A percentile compares a stretch with the other conserved stretches of the same genome.
phyloP scores from a whole-genome alignment of 768 basidiomycete genomes.

The Boletus tylopilopsis region DNA sequence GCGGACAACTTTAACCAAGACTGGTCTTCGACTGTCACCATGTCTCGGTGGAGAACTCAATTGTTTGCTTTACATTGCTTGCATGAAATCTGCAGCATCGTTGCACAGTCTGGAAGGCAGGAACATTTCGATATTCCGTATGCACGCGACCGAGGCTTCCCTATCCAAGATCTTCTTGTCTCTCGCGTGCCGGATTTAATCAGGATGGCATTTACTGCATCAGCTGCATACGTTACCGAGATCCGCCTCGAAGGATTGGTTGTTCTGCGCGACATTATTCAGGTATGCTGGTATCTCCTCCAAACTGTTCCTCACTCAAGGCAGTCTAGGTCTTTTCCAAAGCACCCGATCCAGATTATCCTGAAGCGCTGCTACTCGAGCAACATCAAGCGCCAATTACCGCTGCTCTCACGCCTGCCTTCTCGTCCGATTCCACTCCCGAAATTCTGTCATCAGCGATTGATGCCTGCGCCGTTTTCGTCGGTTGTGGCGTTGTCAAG shows the following conservation, averaged over 20 bases:
- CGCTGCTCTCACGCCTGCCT: constrained; percentile 93
- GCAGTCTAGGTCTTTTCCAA: constrained; percentile 72
- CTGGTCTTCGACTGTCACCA: constrained; percentile 40
- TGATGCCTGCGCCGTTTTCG: constrained; percentile 90
- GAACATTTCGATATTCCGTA: constrained; percentile 82
- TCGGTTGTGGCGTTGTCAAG: constrained; percentile 92
- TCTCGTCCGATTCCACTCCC: constrained; percentile 91
- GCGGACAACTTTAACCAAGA: constrained; percentile 27
- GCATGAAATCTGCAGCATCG: constrained; percentile 80
- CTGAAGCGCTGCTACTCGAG: constrained; percentile 84
- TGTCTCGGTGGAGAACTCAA: constrained; percentile 94
- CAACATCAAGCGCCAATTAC: constrained; percentile 99
- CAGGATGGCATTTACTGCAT: constrained; percentile 97
- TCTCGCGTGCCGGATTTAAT: constrained; percentile 90
- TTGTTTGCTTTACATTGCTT: constrained; percentile 91
- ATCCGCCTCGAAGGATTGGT: constrained; percentile 89
- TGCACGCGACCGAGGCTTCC: constrained; percentile 59
- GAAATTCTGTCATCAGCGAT: constrained; percentile 93
- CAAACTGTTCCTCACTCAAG: constrained; percentile 2
- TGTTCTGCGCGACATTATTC: constrained; percentile 88
- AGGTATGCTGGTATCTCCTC: constrained; percentile 44
- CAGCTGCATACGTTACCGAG: constrained; percentile 93
- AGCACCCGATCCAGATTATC: constrained; percentile 90
- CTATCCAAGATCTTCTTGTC: constrained; percentile 63
- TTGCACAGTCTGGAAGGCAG: constrained; percentile 63